These are phyloP conservation scores for Coprinopsis sp. DNA, from an alignment of 768 basidiomycete species.

Conservation along the genomic window DNA sequence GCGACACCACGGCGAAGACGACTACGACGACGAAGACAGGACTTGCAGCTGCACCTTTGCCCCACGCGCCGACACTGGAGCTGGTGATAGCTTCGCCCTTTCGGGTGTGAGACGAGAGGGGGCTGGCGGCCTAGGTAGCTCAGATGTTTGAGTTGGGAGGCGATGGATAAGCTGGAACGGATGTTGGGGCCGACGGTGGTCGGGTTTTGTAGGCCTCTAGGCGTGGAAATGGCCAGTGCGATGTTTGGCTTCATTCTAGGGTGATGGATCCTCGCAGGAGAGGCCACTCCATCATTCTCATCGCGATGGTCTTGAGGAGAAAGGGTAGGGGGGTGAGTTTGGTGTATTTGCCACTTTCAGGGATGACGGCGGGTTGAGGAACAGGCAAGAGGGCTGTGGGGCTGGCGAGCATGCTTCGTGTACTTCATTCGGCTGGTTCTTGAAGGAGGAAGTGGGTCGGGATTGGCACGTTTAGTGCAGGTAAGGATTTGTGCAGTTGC, in stretches of 20 bases:
- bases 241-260: constrained; percentile 59
- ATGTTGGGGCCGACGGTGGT: constrained; percentile 54
- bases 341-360: constrained; percentile 51
- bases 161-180: constrained; percentile 54
- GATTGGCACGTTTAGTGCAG: constrained; percentile 63
- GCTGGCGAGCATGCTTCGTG: constrained; percentile 23
- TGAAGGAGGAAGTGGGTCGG: constrained; percentile 47
- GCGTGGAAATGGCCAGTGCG: constrained; percentile 70
- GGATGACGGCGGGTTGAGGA: constrained; percentile 39
- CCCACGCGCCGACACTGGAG: constrained; percentile 80
- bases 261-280: constrained; percentile 75
- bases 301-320: constrained; percentile 76
- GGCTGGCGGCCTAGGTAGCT: constrained; percentile 60
- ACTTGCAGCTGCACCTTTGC: constrained; percentile 60
- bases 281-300: constrained; percentile 81
- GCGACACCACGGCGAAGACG: constrained; percentile 82
- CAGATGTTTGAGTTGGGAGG: constrained; percentile 57
- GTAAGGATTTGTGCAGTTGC: constrained; percentile 55
- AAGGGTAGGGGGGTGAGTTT: constrained; percentile 79
- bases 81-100: constrained; percentile 75
- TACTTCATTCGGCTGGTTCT: constrained; percentile 11
- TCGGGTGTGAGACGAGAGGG: constrained; percentile 59
- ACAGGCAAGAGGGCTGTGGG: constrained; percentile 35
- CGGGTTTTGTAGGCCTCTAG: constrained; percentile 80
- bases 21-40: constrained; percentile 80